These are phyloP conservation scores for Exophiala mesophila DNA, from an alignment of 2,329 filamentous ascomycete genomes.

Conservation along the genomic window DNA sequence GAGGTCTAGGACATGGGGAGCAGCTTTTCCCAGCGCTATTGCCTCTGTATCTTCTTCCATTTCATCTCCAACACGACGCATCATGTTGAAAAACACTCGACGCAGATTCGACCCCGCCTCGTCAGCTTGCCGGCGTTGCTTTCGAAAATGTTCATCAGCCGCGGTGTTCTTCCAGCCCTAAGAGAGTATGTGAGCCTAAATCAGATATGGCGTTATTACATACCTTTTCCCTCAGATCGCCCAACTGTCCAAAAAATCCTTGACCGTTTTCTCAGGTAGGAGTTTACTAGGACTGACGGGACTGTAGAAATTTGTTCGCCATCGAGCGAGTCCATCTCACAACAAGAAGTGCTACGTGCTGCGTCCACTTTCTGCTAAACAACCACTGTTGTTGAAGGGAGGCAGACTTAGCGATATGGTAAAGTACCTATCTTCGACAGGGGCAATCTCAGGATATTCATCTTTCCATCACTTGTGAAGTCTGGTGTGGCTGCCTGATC, in stretches of 20 bases:
- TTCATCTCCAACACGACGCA: constrained; percentile 26
- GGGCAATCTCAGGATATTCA: no score
- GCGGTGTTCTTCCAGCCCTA: constrained; percentile 23
- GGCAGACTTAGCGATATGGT: no score
- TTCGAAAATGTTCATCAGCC: constrained; percentile 22
- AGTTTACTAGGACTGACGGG: neutral
- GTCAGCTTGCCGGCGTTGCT: constrained; percentile 22
- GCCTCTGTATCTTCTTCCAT: constrained; percentile 23
- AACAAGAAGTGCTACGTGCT: no score
- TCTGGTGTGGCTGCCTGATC: no score
- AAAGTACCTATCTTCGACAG: no score
- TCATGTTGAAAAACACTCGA: constrained; percentile 23
- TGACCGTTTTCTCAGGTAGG: constrained; percentile 1
- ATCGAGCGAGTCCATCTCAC: neutral
- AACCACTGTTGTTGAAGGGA: no score
- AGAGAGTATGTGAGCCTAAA: neutral
- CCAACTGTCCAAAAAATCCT: constrained; percentile 3
- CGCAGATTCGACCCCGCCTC: constrained; percentile 3
- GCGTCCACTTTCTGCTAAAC: no score
- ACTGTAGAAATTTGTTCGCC: neutral
- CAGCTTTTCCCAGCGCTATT: constrained; percentile 18
- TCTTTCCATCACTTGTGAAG: no score
- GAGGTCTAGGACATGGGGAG: constrained; percentile 45
- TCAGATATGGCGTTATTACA: neutral
- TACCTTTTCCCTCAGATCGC: constrained; percentile 4